A percentile compares a stretch with the other conserved stretches of the same genome.
Evolutionary conservation across 2,329 filamentous ascomycete species (phyloP).

Genomic region (Trichoderma koningii): DNA sequence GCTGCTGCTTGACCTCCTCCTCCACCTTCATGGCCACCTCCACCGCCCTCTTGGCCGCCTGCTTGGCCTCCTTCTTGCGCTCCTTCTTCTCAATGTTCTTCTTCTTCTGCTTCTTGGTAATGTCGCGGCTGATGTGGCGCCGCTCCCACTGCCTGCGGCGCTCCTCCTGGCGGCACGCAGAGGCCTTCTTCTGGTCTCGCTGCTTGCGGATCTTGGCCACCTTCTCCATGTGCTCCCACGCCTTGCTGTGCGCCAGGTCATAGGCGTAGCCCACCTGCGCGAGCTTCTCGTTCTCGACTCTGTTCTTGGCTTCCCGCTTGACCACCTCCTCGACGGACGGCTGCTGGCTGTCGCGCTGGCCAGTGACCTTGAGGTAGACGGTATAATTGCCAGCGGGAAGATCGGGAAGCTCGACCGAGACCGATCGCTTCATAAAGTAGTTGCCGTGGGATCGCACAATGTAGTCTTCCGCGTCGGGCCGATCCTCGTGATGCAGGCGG

Average conservation of each 20-base stretch:
- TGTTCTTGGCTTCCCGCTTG: conserved; percentile 50
- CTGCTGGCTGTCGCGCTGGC: conserved; percentile 46
- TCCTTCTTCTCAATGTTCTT: conserved; percentile 44
- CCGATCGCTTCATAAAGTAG: conserved; percentile 60
- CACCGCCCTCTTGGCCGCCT: conserved; percentile 33
- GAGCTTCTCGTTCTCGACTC: conserved; percentile 59
- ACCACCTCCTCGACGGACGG: conserved; percentile 59
- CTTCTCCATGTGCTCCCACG: conserved; percentile 52
- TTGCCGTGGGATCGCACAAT: conserved; percentile 61
- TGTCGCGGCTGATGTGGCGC: conserved; percentile 47
- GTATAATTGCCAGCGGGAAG: conserved; percentile 59
- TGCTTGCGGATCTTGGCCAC: conserved; percentile 53
- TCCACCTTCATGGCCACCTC: conserved; percentile 28
- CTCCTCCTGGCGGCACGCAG: conserved; percentile 48
- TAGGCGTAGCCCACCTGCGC: conserved; percentile 60
- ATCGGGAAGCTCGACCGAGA: conserved; percentile 58
- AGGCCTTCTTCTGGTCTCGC: conserved; percentile 53
- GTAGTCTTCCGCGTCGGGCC: conserved; percentile 57
- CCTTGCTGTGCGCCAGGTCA: conserved; percentile 62
- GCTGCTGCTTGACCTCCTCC: conserved; percentile 31
- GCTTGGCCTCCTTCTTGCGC: conserved; percentile 33
- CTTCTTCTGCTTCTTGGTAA: conserved; percentile 46
- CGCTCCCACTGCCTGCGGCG: conserved; percentile 54
- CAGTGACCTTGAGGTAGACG: conserved; percentile 58
- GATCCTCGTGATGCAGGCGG: conserved; percentile 52